Conservation (phyloP, 805 yeast genomes). For the Wickerhamomyces bisporus region DNA sequence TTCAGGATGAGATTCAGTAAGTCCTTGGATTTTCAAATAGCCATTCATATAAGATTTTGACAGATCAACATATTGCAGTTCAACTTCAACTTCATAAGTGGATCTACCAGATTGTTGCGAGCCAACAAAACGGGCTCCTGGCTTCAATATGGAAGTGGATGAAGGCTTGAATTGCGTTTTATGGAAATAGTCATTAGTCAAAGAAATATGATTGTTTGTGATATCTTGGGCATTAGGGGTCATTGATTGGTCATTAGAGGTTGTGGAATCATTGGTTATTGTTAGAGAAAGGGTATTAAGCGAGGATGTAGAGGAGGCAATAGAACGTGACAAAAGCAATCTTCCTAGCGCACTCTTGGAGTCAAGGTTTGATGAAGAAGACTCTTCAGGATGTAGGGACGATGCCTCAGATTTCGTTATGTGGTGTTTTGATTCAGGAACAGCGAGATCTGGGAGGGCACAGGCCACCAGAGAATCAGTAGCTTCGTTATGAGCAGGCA, state of each 20-base stretch:
- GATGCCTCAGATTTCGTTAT: too few species aligned
- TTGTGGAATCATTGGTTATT: not conserved
- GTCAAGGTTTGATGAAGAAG: too few species aligned
- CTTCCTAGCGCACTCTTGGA: not conserved
- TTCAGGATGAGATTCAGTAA: conserved; percentile 62
- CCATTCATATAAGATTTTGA: conserved; percentile 48
- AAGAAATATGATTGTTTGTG: too few species aligned
- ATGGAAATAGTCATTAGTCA: not conserved
- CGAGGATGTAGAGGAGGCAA: not conserved
- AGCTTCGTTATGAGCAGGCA: too few species aligned
- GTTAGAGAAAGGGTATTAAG: not conserved
- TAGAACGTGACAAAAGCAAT: not conserved
- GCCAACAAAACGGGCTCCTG: conserved; percentile 60
- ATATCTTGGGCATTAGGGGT: too few species aligned
- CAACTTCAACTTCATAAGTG: conserved; percentile 63
- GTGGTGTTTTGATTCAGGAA: too few species aligned
- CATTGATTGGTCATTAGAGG: not conserved
- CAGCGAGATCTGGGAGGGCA: too few species aligned
- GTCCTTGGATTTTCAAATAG: conserved; percentile 60
- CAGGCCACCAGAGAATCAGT: too few species aligned
- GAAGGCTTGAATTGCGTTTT: conserved; percentile 9
- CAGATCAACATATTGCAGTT: conserved; percentile 64
- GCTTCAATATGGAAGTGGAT: conserved; percentile 43
- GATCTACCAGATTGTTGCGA: conserved; percentile 65
- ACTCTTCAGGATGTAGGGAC: too few species aligned